phyloP scores from a whole-genome alignment of 2,329 filamentous ascomycete genomes.

The Drechmeria coniospora region DNA sequence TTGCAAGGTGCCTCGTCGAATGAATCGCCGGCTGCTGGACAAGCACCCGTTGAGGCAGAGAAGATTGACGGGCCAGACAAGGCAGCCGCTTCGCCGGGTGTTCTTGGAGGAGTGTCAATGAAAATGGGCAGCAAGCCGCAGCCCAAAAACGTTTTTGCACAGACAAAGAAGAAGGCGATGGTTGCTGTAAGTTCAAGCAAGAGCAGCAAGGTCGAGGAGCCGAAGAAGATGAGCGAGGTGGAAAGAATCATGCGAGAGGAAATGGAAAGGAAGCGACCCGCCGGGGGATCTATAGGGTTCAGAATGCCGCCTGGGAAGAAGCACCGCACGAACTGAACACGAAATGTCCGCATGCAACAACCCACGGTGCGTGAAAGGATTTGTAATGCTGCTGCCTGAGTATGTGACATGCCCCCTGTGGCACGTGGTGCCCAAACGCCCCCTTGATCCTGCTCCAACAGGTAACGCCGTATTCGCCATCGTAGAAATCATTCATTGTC shows the following conservation, averaged over 20 bases:
- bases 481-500: constrained; percentile 6
- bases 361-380: constrained; percentile 4
- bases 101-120: constrained; percentile 36
- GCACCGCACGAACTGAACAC: constrained; percentile 20
- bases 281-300: constrained; percentile 30
- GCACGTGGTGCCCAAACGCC: neutral
- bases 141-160: constrained; percentile 61
- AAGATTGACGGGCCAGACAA: constrained; percentile 6
- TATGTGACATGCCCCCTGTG: no score
- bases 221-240: constrained; percentile 76
- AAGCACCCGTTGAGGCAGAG: constrained; percentile 5
- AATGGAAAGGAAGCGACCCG: constrained; percentile 57
- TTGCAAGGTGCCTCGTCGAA: no score
- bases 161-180: constrained; percentile 60
- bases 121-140: constrained; percentile 50
- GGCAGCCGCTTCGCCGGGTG: constrained; percentile 15
- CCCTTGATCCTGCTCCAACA: constrained; percentile 7
- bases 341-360: neutral
- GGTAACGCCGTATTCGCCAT: constrained; percentile 20
- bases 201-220: constrained; percentile 36
- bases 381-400: no score
- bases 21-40: constrained; percentile 8
- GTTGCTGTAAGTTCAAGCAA: constrained; percentile 43
- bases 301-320: constrained; percentile 36
- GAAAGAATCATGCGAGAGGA: constrained; percentile 84